Conservation (phyloP, 257 asterid species). For the Rehmannia glutinosa region DNA sequence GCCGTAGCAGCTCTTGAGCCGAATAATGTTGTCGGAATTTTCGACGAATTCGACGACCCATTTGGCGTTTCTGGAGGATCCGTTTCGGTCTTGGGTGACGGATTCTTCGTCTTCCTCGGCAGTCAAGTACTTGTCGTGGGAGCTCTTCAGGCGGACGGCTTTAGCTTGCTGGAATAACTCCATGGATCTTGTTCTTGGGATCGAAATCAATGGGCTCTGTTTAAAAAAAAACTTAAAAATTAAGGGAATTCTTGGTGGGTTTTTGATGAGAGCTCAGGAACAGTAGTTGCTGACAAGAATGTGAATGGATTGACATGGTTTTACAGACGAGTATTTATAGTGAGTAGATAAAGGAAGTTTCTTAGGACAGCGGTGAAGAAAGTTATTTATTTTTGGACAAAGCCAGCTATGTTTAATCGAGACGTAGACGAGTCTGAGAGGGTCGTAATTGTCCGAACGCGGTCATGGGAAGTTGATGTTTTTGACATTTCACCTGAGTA, state of each 20-base stretch:
- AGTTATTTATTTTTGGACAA: neutral
- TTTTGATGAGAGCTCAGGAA: too few relatives aligned
- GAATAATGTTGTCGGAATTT: too few relatives aligned
- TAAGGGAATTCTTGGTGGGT: too few relatives aligned
- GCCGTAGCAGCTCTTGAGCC: conserved; percentile 46
- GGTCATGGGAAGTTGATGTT: conserved; percentile 6
- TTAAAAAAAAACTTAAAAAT: too few relatives aligned
- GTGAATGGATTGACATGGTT: neutral
- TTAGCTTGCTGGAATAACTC: conserved; percentile 49
- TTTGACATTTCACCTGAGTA: conserved; percentile 21
- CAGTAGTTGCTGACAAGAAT: neutral
- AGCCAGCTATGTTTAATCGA: conserved; percentile 10
- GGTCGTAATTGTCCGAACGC: conserved; percentile 12
- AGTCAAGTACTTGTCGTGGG: conserved; percentile 50
- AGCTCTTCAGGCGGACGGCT: conserved; percentile 47
- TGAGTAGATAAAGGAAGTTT: conserved; percentile 5
- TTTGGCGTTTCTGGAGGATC: conserved; percentile 35
- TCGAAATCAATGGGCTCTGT: conserved; percentile 52
- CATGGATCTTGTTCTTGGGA: too few relatives aligned
- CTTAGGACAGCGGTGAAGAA: neutral
- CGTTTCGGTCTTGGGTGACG: conserved; percentile 48
- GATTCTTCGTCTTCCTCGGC: conserved; percentile 63
- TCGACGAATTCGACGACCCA: too few relatives aligned
- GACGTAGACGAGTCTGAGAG: neutral
- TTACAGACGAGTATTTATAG: neutral